Base-by-base conservation (phyloP, 1,284 basidiomycete genomes). In the Phylloporus sp. region DNA sequence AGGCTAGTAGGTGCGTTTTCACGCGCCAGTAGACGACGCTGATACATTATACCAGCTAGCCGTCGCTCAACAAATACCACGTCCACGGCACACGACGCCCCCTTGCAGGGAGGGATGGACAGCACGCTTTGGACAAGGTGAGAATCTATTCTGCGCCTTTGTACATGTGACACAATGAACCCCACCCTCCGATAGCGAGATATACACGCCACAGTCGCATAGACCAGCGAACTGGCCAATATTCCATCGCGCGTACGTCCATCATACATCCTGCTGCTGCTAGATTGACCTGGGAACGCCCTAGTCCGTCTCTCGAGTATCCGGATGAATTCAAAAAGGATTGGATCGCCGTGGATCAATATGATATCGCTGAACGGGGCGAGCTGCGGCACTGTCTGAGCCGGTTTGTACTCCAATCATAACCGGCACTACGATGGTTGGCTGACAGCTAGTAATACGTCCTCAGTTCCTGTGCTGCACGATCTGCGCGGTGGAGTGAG, bases 221-320 rank as follows among this genome's bases (percentile, higher is more conserved):
- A 32, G 52, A 55, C 62, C 7, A 23, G 10, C 17, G 19, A 55
- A n/a, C 19, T 43, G 41, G 27, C 43, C 62, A 12, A 43, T 20
- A 27, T 43, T 63, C 11, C 32, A 23, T 32, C 63, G 55, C n/a
- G 35, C 35, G 63, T 64, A 32, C 29, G 63, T 57, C 1, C 23
- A 15, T 62, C 8, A 5, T 25, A 11, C 25, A 10, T 27, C 10
- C 43, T 23, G 8, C 19, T 20, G 25, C 25, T 23, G 29, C 43
- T n/a, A n/a, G 19, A 45, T 17, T 37, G 29, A 32, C 19, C 19
- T 20, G 43, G 15, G 25, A 32, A 11, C 17, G 43, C 5, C 19
- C 3, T 56, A 74, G 74, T 4, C 60, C 60, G 2, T 68, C 66
- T 57, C 23, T 65, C 11, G 71, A 67, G n/a, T 52, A 57, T 43